These are phyloP conservation scores for Candida germanica DNA, from an alignment of 805 yeast genomes.

Conservation along the genomic window DNA sequence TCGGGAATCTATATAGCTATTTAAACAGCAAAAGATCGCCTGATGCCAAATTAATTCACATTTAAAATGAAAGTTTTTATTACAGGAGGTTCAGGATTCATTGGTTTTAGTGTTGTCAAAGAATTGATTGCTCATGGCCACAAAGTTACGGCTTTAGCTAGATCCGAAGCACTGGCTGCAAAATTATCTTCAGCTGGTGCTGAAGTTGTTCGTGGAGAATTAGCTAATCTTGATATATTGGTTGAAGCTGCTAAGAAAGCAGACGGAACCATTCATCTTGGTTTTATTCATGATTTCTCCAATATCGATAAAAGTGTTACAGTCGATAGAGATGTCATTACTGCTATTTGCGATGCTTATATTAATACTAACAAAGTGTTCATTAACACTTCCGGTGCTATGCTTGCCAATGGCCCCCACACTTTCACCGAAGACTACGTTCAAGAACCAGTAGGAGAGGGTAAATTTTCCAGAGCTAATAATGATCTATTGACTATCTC, in stretches of 20 bases:
- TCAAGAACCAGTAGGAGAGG: not conserved
- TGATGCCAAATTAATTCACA: too few relatives aligned
- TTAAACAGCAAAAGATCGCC: too few relatives aligned
- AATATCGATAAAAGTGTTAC: conserved; percentile 14
- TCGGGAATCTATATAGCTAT: too few relatives aligned
- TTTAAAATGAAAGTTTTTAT: conserved; percentile 30
- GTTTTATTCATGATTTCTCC: conserved; percentile 27
- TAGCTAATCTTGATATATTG: conserved; percentile 24
- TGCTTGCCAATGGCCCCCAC: not conserved
- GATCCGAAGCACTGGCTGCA: conserved; percentile 26
- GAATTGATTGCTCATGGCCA: conserved; percentile 21
- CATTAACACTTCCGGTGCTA: conserved; percentile 7
- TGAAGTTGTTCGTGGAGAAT: conserved; percentile 23
- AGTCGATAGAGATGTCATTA: conserved; percentile 24
- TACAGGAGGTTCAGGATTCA: conserved; percentile 36
- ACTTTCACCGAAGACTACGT: not conserved
- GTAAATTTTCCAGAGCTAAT: not conserved
- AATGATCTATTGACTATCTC: not conserved
- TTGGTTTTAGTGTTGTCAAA: conserved; percentile 23
- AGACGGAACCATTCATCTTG: conserved; percentile 38
- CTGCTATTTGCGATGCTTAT: conserved; percentile 23
- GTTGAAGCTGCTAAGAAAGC: conserved; percentile 20
- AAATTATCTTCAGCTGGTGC: conserved; percentile 11
- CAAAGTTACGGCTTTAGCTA: conserved; percentile 25
- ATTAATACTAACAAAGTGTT: conserved; percentile 27